Conservation (phyloP, 192 early-diverging fungal species). For the Tieghemiomyces parasiticus region DNA sequence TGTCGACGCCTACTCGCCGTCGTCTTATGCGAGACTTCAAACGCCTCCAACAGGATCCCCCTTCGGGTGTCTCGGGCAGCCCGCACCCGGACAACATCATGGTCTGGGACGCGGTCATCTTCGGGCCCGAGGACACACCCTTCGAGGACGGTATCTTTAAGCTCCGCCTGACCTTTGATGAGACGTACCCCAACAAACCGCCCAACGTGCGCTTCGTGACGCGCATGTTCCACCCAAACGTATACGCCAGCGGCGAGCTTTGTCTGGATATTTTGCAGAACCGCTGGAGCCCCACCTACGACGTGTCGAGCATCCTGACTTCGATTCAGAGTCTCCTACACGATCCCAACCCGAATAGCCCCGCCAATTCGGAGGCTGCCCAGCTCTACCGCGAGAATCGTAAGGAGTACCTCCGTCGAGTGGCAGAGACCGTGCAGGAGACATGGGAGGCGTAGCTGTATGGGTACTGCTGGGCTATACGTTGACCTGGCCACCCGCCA, state of each 20-base stretch:
- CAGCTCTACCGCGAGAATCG: constrained; percentile 80
- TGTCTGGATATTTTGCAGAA: constrained; percentile 98
- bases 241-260: constrained; percentile 91
- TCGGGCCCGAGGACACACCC: constrained; percentile 88
- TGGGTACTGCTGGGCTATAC: no score
- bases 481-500: no score
- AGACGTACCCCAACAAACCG: constrained; percentile 95
- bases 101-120: constrained; percentile 99
- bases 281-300: constrained; percentile 94
- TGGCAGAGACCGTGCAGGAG: constrained; percentile 78
- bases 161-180: constrained; percentile 85
- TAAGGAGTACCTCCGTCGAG: constrained; percentile 86
- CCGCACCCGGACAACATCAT: constrained; percentile 96
- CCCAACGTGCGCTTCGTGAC: constrained; percentile 87
- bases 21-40: constrained; percentile 98
- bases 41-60: constrained; percentile 83
- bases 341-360: constrained; percentile 93
- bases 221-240: constrained; percentile 97
- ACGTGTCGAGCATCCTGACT: constrained; percentile 85
- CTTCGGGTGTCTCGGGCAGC: constrained; percentile 72
- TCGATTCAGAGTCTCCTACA: constrained; percentile 91
- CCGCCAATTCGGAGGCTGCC: constrained; percentile 94
- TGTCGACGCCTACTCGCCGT: constrained; percentile 89
- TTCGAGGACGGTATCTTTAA: constrained; percentile 99
- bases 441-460: constrained; percentile 56